These are phyloP conservation scores for Pisolithus sp. DNA, from an alignment of 768 basidiomycete species.

Conservation along the genomic window DNA sequence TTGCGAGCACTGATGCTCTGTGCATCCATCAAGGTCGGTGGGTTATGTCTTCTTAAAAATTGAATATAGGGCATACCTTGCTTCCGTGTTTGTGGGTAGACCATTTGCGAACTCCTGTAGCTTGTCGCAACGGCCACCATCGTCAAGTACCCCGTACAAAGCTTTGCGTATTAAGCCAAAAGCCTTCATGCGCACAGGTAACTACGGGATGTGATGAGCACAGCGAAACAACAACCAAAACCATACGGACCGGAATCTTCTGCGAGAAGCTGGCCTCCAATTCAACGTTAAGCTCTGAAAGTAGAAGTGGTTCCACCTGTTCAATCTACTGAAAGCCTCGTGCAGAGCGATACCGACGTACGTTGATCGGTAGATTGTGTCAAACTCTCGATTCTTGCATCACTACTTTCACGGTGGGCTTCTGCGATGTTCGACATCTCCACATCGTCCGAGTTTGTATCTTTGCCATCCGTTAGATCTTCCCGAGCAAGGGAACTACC, in stretches of 20 bases:
- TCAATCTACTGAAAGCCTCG: neutral
- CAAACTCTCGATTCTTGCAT: neutral
- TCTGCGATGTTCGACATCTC: neutral
- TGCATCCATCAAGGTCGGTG: neutral
- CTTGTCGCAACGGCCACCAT: conserved; percentile 9
- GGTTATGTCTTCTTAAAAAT: neutral
- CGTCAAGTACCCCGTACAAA: conserved; percentile 23
- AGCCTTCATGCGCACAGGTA: conserved; percentile 27
- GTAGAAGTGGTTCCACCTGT: neutral
- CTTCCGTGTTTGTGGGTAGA: conserved; percentile 11
- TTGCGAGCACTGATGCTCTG: conserved; percentile 38
- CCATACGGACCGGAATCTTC: conserved; percentile 35
- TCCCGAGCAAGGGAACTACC: neutral
- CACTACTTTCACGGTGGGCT: neutral
- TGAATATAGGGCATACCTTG: conserved; percentile 16
- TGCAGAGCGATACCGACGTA: neutral
- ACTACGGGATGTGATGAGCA: conserved; percentile 17
- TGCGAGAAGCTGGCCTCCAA: conserved; percentile 36
- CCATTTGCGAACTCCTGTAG: conserved; percentile 23
- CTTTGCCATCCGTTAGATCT: neutral
- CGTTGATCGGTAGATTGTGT: neutral
- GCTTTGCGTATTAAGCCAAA: conserved; percentile 36
- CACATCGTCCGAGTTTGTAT: neutral
- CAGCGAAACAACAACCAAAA: neutral
- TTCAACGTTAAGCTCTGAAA: conserved; percentile 29